Evolutionary conservation across 768 basidiomycete genomes (phyloP), one percentile per base, ranked within the genome.

Genomic region (Serendipita vermifera): DNA sequence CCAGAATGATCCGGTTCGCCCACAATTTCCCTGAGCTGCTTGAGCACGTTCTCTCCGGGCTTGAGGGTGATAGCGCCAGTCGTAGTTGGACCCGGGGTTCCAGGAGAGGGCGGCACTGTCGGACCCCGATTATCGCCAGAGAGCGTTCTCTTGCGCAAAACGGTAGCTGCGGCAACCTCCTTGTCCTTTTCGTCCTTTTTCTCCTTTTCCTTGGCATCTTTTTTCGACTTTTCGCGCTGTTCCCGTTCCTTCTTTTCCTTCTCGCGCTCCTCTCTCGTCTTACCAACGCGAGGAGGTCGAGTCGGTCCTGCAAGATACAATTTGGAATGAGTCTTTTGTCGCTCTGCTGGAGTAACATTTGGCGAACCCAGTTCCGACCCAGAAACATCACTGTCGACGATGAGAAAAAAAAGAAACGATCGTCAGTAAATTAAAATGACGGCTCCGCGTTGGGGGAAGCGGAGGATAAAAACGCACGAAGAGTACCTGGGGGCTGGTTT

Each of bases 1-100:
- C 96, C 96, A 31, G 76, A 74, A 66, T 87, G 82, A 70, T 99
- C 96, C 14, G 90, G 81, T 24, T 78, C 78, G 3, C 94, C 96
- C 20, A 51, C n/a, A 51, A 51, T 51, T 7, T 31, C 27, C 4
- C 32, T 51, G 59, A 99, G 91, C 69, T 94, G 88, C 56, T 89
- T 82, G 55, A 96, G 67, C 48, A 96, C 85, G 58, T 80, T 89
- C 66, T 75, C 73, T 0, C 86, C 87, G 29, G 68, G 61, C 59
- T 67, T 69, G 22, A 72, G 55, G 1, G 38, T 31, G 57, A 62
- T 27, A 24, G 17, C 35, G 15, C 33, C 33, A 14, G 20, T 13
- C 20, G 22, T 35, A 51, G 43, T 22, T 13, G 14, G n/a, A 5
- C 35, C 9, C 26, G 41, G 14, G 20, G 39, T 33, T 11, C 32